Conservation (phyloP, 2,329 filamentous ascomycete genomes). For the Plectosphaerella cucumerina region DNA sequence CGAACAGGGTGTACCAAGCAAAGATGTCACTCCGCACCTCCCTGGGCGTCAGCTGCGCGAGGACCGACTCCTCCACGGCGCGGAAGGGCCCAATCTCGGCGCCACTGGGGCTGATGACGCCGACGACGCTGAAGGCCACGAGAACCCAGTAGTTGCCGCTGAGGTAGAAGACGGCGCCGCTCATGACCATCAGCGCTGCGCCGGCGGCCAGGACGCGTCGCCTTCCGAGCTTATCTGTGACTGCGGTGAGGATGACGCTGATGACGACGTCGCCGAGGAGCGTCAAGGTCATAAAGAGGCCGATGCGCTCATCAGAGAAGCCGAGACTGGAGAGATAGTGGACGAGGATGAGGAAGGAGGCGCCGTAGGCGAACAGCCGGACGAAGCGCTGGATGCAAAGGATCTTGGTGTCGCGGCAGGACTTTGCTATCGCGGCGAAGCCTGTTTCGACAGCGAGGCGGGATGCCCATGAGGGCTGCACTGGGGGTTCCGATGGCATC, state of each 20-base stretch:
- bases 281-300: slow-evolving; percentile 63
- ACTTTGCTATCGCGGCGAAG: slow-evolving; percentile 12
- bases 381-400: slow-evolving; percentile 56
- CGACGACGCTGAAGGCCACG: slow-evolving; percentile 53
- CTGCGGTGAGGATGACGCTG: slow-evolving; percentile 53
- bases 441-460: background rate
- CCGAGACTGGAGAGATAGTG: slow-evolving; percentile 48
- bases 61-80: slow-evolving; percentile 56
- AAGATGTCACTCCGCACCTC: slow-evolving; percentile 50
- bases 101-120: slow-evolving; percentile 57
- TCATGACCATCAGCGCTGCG: slow-evolving; percentile 49
- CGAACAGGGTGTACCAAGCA: slow-evolving; percentile 58
- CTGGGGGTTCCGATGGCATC: background rate
- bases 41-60: slow-evolving; percentile 50
- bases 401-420: slow-evolving; percentile 48
- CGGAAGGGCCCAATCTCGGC: slow-evolving; percentile 62
- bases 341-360: slow-evolving; percentile 53
- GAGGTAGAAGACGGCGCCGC: slow-evolving; percentile 51
- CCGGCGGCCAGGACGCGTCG: slow-evolving; percentile 48
- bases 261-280: slow-evolving; percentile 55
- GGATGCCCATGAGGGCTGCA: background rate
- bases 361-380: slow-evolving; percentile 60
- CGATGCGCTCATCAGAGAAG: slow-evolving; percentile 47
- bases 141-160: slow-evolving; percentile 54
- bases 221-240: slow-evolving; percentile 55